Evolutionary conservation across 2,329 filamentous ascomycete species (phyloP).

Genomic region (Berkeleyomyces basicola): DNA sequence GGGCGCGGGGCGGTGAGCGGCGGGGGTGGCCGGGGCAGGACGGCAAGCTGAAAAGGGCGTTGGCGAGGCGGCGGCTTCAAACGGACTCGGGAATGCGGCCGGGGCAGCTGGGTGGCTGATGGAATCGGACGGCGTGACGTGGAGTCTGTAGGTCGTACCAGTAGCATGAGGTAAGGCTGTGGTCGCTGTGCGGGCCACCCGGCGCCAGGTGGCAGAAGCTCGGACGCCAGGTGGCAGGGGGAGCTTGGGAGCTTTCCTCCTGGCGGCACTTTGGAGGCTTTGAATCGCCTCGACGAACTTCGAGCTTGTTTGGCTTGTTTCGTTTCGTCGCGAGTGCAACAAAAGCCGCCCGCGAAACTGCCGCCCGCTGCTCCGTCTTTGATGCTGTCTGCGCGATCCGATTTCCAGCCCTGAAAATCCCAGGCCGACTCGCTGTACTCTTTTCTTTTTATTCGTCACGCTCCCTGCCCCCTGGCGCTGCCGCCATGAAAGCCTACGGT

Average conservation of each 20-base stretch:
- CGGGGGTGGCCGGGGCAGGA: neutral
- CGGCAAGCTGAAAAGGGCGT: no score
- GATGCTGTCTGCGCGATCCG: neutral
- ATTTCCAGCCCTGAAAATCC: neutral
- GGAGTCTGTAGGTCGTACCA: neutral
- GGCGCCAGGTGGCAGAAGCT: neutral
- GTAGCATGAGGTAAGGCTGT: neutral
- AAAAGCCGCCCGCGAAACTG: no score
- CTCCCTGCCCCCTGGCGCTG: neutral
- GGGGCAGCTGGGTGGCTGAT: no score
- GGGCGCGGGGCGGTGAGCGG: neutral
- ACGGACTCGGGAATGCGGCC: no score
- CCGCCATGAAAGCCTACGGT: conserved; percentile 11
- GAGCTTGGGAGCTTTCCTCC: neutral
- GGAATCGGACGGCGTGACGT: neutral
- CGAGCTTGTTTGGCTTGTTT: no score
- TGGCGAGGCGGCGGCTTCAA: no score
- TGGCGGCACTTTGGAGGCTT: neutral
- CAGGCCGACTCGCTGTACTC: neutral
- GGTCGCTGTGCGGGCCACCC: neutral
- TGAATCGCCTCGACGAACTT: neutral
- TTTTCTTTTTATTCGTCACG: no score
- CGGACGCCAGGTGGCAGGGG: neutral
- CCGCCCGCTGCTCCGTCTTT: no score
- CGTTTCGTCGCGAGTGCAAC: no score